These are phyloP conservation scores for Tylopilus plumbeoviolaceoides DNA, from an alignment of 768 basidiomycete genomes.

Conservation along the genomic window DNA sequence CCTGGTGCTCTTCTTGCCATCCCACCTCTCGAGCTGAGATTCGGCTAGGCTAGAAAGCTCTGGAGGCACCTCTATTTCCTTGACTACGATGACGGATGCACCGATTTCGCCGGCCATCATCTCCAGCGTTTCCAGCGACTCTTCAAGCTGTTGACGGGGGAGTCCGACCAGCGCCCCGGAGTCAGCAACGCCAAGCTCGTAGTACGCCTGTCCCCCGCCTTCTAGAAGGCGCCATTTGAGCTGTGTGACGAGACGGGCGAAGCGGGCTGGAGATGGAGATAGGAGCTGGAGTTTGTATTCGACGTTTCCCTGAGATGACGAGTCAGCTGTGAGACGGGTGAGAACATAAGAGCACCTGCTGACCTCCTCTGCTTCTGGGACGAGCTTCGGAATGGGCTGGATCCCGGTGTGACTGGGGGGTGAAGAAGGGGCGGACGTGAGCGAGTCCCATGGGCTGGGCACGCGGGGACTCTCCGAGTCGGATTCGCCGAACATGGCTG, in stretches of 20 bases:
- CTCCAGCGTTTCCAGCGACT: slow-evolving; percentile 81
- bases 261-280: slow-evolving; percentile 69
- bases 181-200: slow-evolving; percentile 82
- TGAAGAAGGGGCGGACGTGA: slow-evolving; percentile 52
- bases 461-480: slow-evolving; percentile 77
- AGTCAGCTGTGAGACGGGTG: neutral
- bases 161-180: slow-evolving; percentile 86
- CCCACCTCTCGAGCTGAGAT: slow-evolving; percentile 32
- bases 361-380: slow-evolving; percentile 71
- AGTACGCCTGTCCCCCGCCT: slow-evolving; percentile 80
- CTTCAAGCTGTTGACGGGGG: slow-evolving; percentile 65
- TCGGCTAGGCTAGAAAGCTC: slow-evolving; percentile 38
- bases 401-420: too few species aligned
- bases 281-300: slow-evolving; percentile 94
- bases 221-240: slow-evolving; percentile 92
- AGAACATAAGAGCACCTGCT: slow-evolving; percentile 1
- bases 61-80: slow-evolving; percentile 77
- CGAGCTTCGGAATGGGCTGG: slow-evolving; percentile 54
- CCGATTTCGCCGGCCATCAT: slow-evolving; percentile 95
- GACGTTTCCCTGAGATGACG: slow-evolving; percentile 63
- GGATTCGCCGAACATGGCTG: slow-evolving; percentile 84
- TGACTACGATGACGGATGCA: slow-evolving; percentile 86
- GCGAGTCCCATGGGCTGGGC: slow-evolving; percentile 78
- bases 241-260: slow-evolving; percentile 85
- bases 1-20: slow-evolving; percentile 35